Base-by-base conservation (phyloP, 345 rosid genomes). In the Viola odorata region DNA sequence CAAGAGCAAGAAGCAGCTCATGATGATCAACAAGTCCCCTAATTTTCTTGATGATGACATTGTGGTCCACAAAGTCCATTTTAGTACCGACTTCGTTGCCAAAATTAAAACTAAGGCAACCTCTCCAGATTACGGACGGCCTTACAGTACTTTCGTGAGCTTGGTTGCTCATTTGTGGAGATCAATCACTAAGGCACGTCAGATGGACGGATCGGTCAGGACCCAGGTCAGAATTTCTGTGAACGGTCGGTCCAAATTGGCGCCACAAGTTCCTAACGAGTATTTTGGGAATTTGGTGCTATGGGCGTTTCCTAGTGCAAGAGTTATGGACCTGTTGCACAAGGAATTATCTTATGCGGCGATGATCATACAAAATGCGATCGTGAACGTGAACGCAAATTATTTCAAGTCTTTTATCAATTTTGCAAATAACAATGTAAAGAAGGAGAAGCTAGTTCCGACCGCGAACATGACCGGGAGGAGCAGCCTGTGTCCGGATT, bases 281-380 rank as follows among this genome's bases (percentile, higher is more conserved):
- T 77, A 77, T 68, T 76, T 77, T 8, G 81, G 81, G 8, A 77
- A 77, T 67, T 64, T 73, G 55, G 81, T 73, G 49, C 60, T 77
- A 0, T 73, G 75, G 77, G 75, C 81, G 39, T 60, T 66, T 8
- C 74, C 70, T 1, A 66, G 42, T 37, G 59, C 73, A 37, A 69
- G 56, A 50, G 77, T 73, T 16, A 59, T 67, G 58, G 75, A 75
- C 52, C 60, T 67, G 3, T 12, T 70, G 47, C 17, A 44, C 6
- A 50, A 75, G 63, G 73, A 70, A 5, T 16, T 72, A 41, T 11
- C 65, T 5, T 54, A 72, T 5, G 74, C 76, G 0, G 57, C 80
- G 0, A 68, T 50, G 57, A 57, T 76, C 45, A 68, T 68, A 53
- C 67, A 63, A 8, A 71, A 71, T 4, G 80, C 76, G 2, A 40